phyloP scores from a whole-genome alignment of 805 yeast species.

The Komagataella pseudopastoris region DNA sequence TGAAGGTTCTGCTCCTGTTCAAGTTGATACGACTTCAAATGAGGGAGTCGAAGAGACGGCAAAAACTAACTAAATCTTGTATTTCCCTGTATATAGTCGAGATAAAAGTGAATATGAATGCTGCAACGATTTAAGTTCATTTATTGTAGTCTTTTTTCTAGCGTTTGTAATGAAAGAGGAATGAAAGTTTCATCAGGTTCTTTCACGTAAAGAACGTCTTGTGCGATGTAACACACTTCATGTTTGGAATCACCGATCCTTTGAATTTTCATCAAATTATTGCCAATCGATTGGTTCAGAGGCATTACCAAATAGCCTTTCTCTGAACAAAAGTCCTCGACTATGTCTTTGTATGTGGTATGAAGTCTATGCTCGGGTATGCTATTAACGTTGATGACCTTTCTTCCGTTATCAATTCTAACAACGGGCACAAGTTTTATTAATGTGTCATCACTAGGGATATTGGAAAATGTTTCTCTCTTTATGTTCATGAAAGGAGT shows the following conservation, averaged over 20 bases:
- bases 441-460: not conserved
- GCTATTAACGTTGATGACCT: constrained; percentile 9
- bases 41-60: not conserved
- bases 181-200: constrained; percentile 17
- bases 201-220: constrained; percentile 51
- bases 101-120: not conserved
- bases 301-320: constrained; percentile 31
- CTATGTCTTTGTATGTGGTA: constrained; percentile 50
- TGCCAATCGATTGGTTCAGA: constrained; percentile 19
- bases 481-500: not conserved
- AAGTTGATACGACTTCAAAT: not conserved
- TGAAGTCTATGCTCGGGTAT: constrained; percentile 23
- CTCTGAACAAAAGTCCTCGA: constrained; percentile 42
- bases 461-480: not conserved
- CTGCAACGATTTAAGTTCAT: not conserved
- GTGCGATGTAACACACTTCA: constrained; percentile 33
- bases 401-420: not conserved
- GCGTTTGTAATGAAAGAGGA: constrained; percentile 26
- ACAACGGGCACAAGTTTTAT: not conserved
- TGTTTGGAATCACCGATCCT: not conserved
- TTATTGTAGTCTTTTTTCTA: constrained; percentile 4
- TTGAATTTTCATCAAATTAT: constrained; percentile 9
- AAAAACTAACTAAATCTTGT: not conserved
- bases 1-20: not conserved
- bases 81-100: not conserved